Base-by-base conservation (phyloP, 768 basidiomycete species). In the Hortiboletus flavorubellus region DNA sequence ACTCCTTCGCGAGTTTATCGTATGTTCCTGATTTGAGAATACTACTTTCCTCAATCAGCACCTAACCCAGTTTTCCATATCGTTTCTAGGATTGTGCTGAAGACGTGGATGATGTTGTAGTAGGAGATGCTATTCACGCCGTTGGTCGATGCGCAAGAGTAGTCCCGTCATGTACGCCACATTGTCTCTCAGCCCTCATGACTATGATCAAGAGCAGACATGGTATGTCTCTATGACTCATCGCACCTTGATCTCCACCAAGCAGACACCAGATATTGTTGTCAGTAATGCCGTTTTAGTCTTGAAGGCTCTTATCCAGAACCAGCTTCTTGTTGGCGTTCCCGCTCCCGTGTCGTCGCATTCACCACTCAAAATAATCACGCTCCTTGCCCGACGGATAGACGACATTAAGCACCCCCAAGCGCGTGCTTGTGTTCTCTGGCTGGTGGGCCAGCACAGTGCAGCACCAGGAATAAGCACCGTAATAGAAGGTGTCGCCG, bases 371-470 rank as follows among this genome's bases (percentile, higher is more conserved):
- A 73, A 77, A 8, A 88, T 96, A 58, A 86, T 96, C n/a, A 80
- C 85, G 4, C 82, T 84, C 35, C 82, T 98, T 7, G 91, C 93
- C 0, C 78, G 81, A 46, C 80, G 82, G 33, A 80, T 96, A 44
- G 90, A 93, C 46, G 86, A 85, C 49, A 90, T 98, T 48, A 80
- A 76, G 8, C 91, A 94, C 62, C 76, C 86, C 1, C 81, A 85
- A 63, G 93, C 95, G 1, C 76, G 91, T 31, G 93, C 95, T 0
- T 93, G 90, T 61, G 85, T 98, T 1, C 73, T 93, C 26, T 97
- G 96, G 93, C 81, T 98, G 1, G 93, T 93, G 0, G 95, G 96
- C 0, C 93, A 97, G 68, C 92, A 92, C 66, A 82, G 89, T 16
- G 78, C 78, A 14, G 68, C 71, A 7, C 64, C 68, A 16, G 73